These are phyloP conservation scores for Hypomyces rosellus DNA, from an alignment of 2,329 filamentous ascomycete genomes.

Conservation along the genomic window DNA sequence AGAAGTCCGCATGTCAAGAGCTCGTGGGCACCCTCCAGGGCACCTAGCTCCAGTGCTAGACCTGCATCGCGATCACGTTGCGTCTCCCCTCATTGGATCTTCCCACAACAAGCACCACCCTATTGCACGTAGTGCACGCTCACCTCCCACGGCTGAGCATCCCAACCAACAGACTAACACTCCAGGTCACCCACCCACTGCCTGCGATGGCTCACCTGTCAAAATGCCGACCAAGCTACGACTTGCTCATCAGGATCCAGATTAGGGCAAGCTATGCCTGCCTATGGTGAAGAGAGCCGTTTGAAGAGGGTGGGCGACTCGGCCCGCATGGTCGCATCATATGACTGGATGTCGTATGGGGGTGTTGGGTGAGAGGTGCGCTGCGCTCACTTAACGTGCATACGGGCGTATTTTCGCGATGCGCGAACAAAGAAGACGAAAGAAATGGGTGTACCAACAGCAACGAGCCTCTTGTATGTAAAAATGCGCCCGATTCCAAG, in stretches of 20 bases:
- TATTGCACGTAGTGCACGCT: too few species aligned
- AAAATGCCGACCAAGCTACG: too few species aligned
- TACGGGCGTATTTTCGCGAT: neutral
- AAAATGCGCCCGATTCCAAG: neutral
- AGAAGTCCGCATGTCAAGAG: too few species aligned
- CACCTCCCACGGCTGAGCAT: too few species aligned
- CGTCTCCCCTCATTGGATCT: too few species aligned
- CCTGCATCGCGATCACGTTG: too few species aligned
- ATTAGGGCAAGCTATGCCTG: neutral
- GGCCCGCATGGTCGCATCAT: slow-evolving; percentile 14
- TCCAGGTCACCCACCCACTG: too few species aligned
- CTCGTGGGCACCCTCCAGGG: too few species aligned
- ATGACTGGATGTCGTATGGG: slow-evolving; percentile 12
- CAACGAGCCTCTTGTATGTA: neutral
- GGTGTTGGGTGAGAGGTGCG: neutral
- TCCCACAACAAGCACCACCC: too few species aligned
- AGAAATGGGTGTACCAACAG: neutral
- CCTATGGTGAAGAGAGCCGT: neutral
- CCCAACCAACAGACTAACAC: too few species aligned
- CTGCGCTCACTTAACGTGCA: neutral
- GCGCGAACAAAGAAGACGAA: neutral
- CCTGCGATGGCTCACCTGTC: too few species aligned
- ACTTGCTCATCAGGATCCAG: neutral
- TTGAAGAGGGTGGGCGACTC: slow-evolving; percentile 8
- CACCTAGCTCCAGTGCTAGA: too few species aligned